Evolutionary conservation across 257 asterid species (phyloP), one percentile per base, ranked within the genome.

Genomic region (Pogostemon cablin): DNA sequence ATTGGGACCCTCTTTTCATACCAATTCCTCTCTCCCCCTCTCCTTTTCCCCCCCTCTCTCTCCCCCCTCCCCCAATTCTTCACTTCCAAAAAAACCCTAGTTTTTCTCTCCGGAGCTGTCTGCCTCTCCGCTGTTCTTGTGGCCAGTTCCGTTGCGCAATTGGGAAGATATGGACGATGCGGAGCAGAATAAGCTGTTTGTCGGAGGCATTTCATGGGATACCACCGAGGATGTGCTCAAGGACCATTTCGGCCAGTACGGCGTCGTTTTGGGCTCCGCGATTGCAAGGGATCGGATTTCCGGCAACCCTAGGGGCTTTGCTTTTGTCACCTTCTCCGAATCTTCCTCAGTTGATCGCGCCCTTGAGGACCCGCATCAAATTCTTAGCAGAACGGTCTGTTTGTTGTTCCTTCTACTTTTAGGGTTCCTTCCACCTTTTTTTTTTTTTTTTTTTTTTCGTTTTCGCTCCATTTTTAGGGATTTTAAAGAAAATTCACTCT

Each of bases 121-220:
- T 12, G 44, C 3, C 9, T 37, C 38, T 34, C 17, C n/a, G 10
- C 1, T 62, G 15, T 56, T 4, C 58, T 25, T 25, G 32, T 8
- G 67, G 72, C 58, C 17, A 41, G 67, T 68, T 72, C 25, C 10
- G 32, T 44, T 3, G 60, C 48, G 65, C 77, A 65, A 72, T 64
- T 70, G 59, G 17, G 9, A 25, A 62, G 55, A 52, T 63, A 88
- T 88, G 98, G 98, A 81, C 74, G 95, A 90, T 49, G 57, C 81
- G 56, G 99, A 87, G 77, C 85, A 81, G 78, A 77, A 65, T 73
- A 93, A 93, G 91, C 86, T 93, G 50, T 93, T 93, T 68, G 87
- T 89, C 17, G 99, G 99, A 12, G 97, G 97, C 72, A 81, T 93
- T 83, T 85, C 96, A 7, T 84, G 96, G 93, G 92, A 89, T 62